Evolutionary conservation across 495 filamentous ascomycete genomes (phyloP), one percentile per base, ranked within the genome.

Genomic region (Hypoxylon trugodes): DNA sequence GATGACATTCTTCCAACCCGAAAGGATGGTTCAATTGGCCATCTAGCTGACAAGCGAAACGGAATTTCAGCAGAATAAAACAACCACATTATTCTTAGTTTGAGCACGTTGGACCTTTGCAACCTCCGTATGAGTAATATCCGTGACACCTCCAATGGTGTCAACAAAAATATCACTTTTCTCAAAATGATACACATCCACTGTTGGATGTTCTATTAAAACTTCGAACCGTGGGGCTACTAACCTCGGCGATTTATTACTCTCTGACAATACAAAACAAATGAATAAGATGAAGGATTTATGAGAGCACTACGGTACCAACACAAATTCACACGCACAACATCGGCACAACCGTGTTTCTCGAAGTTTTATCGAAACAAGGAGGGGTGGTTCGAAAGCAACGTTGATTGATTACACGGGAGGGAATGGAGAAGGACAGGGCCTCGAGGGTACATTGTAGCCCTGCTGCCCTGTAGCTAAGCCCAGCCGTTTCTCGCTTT

Each of bases 361-460:
- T 66, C 57, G 64, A 66, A 58, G 57, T 8, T 61, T 16, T 53
- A 33, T 66, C 57, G 57, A 66, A 66, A 66, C 64, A 43, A 32
- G 16, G 58, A 61, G 52, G 64, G 57, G n/a, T n/a, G n/a, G 64
- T 22, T 47, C 32, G 30, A 66, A 53, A 46, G 57, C 28, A 53
- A 57, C 57, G 37, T 47, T 18, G 57, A 41, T 46, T 48, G 28
- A 52, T 53, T 36, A 13, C 25, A 26, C 47, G 37, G 51, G 63
- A 51, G 22, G n/a, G 35, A 26, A 54, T 45, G 43, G 22, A 53
- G 35, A 50, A 19, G 48, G 28, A 55, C 37, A 57, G 51, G 49
- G 56, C 30, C 43, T 19, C 50, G 54, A 59, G 33, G 56, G n/a
- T n/a, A n/a, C n/a, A n/a, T n/a, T n/a, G n/a, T n/a, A n/a, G n/a